Conservation (phyloP, 2,329 filamentous ascomycete genomes). For the Cercospora sesami region DNA sequence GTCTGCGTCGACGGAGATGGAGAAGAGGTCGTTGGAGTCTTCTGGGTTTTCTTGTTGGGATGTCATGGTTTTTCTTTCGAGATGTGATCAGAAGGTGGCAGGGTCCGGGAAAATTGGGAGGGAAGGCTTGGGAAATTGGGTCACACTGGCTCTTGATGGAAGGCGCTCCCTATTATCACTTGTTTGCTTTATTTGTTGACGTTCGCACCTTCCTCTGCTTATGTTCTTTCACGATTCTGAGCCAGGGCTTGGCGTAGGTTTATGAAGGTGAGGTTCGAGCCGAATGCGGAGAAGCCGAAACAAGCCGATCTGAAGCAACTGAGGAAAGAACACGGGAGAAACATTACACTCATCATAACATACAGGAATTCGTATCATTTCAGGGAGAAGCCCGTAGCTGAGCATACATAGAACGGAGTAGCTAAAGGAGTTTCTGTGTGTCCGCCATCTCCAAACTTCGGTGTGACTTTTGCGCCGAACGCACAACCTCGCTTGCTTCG, state of each 20-base stretch:
- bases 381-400: conserved; percentile 9
- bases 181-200: no score
- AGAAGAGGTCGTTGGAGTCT: conserved; percentile 30
- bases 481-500: neutral
- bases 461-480: neutral
- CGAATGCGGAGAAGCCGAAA: conserved; percentile 9
- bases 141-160: neutral
- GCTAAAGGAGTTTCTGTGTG: conserved; percentile 10
- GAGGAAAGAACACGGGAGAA: neutral
- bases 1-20: conserved; percentile 37
- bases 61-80: neutral
- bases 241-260: neutral
- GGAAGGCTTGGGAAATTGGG: neutral
- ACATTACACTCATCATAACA: neutral
- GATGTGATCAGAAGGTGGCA: neutral
- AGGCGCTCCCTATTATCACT: no score
- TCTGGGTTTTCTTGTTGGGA: conserved; percentile 15
- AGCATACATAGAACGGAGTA: conserved; percentile 17
- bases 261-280: neutral
- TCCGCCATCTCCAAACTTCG: conserved; percentile 9
- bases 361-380: conserved; percentile 12
- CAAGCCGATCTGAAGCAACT: neutral
- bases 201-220: no score
- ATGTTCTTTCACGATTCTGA: neutral
- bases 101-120: neutral